Evolutionary conservation across 2,329 filamentous ascomycete species (phyloP).

Genomic region (Coleophoma eucalyptorum): DNA sequence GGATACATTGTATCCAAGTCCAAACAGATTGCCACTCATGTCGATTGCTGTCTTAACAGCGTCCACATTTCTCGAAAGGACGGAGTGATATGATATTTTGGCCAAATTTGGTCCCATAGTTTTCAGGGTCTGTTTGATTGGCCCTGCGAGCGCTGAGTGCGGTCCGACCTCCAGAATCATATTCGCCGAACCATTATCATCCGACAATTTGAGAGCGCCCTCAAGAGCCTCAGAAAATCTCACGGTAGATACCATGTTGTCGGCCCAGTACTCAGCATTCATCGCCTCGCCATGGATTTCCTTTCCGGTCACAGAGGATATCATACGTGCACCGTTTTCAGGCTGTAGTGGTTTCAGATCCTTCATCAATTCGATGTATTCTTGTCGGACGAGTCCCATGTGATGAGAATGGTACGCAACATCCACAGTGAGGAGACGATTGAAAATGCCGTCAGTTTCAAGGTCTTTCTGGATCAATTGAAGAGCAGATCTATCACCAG

Average conservation of each 20-base stretch:
- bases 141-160: slow-evolving; percentile 25
- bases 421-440: slow-evolving; percentile 13
- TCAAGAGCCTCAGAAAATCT: slow-evolving; percentile 31
- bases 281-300: slow-evolving; percentile 5
- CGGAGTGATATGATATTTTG: slow-evolving; percentile 2
- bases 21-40: background rate
- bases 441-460: slow-evolving; percentile 3
- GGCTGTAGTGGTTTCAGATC: background rate
- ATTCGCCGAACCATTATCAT: background rate
- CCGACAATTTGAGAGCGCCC: background rate
- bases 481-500: slow-evolving; percentile 6
- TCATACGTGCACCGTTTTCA: background rate
- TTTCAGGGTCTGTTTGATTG: slow-evolving; percentile 14
- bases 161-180: slow-evolving; percentile 24
- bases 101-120: slow-evolving; percentile 10
- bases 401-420: slow-evolving; percentile 23
- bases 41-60: background rate
- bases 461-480: slow-evolving; percentile 1
- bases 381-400: slow-evolving; percentile 19
- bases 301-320: background rate
- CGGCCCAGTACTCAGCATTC: slow-evolving; percentile 35
- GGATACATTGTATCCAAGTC: background rate
- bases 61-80: background rate
- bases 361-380: slow-evolving; percentile 11
- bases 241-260: slow-evolving; percentile 39